Evolutionary conservation across 352 stramenopile species (phyloP), one percentile per base, ranked within the genome.

Genomic region (Globisporangium iwayamae): DNA sequence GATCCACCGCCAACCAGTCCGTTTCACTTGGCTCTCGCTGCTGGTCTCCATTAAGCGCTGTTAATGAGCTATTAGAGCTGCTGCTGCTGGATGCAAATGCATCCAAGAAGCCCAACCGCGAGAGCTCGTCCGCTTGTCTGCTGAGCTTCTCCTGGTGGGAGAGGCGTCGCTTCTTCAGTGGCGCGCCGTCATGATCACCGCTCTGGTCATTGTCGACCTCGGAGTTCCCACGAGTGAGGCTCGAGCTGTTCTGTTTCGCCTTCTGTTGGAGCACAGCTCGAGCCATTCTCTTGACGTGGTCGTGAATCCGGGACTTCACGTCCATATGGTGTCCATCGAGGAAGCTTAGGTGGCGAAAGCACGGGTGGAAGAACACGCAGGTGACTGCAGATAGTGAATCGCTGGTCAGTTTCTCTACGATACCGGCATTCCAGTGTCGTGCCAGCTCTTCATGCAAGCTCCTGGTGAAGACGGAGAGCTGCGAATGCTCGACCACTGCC

Each of bases 341-440:
- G 43, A 66, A 66, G 36, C 62, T 61, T 16, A 71, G 53, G 7
- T 71, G 66, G 25, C 66, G 66, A 52, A 68, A 71, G 54, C 66
- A 71, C 36, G 66, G 66, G 25, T 71, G 66, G 47, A 71, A 68
- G 51, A 71, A 71, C 30, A 54, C 62, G 36, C 61, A 56, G n/a
- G 46, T 65, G 32, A 62, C 20, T 6, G 47, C 66, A 10, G 54
- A 38, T 25, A 60, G 22, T 20, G 60, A 61, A 28, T 25, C 20
- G 13, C n/a, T 30, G 11, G 50, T n/a, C 32, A 48, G 4, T 22
- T 56, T 55, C 22, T 67, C 59, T 6, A 20, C 22, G 32, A 67
- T 32, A 13, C 20, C 18, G 4, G 38, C 34, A 14, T 56, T 14
- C 64, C 64, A 70, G 20, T 59, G 60, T 32, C 38, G 32, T 13